These are phyloP conservation scores for Chlamydomonas asymmetrica DNA, from an alignment of 139 green algal genomes.

Conservation along the genomic window DNA sequence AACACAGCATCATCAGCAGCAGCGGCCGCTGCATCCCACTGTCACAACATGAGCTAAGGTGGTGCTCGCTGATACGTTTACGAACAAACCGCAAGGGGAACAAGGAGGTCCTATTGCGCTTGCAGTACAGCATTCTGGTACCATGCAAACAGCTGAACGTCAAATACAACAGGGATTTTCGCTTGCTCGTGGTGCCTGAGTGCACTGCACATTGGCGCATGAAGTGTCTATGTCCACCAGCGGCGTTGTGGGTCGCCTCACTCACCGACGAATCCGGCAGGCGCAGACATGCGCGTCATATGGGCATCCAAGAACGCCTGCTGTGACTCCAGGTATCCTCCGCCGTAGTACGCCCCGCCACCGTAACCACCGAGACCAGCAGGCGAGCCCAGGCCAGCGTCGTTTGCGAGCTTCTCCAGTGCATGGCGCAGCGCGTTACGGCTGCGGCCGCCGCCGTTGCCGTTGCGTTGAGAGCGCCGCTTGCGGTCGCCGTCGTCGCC, in stretches of 20 bases:
- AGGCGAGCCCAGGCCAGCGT: not conserved
- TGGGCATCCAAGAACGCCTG: slow-evolving; percentile 22
- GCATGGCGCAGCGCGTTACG: slow-evolving; percentile 33
- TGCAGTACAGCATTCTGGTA: too few species aligned
- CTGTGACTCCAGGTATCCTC: slow-evolving; percentile 1
- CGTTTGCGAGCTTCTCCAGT: slow-evolving; percentile 40
- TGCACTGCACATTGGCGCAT: not conserved
- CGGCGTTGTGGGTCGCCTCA: not conserved
- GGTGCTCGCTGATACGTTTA: too few species aligned
- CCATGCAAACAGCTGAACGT: not conserved
- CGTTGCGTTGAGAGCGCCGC: too few species aligned
- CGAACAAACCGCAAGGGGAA: too few species aligned
- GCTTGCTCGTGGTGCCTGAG: not conserved
- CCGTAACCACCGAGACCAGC: not conserved
- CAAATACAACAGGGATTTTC: not conserved
- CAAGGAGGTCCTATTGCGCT: too few species aligned
- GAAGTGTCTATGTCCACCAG: not conserved
- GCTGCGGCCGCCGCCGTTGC: slow-evolving; percentile 12
- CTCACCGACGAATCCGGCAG: not conserved
- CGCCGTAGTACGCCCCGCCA: slow-evolving; percentile 7
- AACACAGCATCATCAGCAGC: too few species aligned
- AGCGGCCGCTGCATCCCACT: too few species aligned
- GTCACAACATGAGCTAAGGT: too few species aligned
- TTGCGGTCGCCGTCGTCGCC: not conserved
- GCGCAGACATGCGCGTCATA: slow-evolving; percentile 13